Evolutionary conservation across 179 eudicot species (phyloP), one percentile per base, ranked within the genome.

Genomic region (Camellia oleifera): DNA sequence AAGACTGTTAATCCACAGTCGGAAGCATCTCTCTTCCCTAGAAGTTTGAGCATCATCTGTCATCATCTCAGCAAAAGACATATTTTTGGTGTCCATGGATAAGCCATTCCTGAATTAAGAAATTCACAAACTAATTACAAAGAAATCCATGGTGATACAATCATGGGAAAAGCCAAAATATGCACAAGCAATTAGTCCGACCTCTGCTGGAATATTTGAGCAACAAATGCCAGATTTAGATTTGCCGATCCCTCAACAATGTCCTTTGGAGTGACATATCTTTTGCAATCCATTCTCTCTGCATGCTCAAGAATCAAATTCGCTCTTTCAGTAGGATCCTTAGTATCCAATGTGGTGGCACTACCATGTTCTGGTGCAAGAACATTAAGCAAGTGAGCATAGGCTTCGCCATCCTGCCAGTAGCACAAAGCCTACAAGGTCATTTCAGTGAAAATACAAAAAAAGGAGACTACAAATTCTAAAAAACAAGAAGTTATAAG

Each of bases 371-470:
- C 97, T 60, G 97, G 97, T 45, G 96, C 97, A 81, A 93, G 94
- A 78, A 89, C 94, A 80, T 92, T 93, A 56, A 93, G 96, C 86
- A 93, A 82, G 82, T 90, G 91, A 73, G 94, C 97, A 80, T 93
- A 93, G 69, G 97, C 97, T 81, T 88, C 97, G 75, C 97, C 97
- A 82, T 93, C 96, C 97, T 93, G 88, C 68, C 86, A 85, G 77
- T 42, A n/a, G 78, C 50, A 80, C 23, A 79, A 32, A 48, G 68
- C 56, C 63, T 73, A 54, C 50, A 32, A 53, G 7, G 26, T 54
- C 63, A 73, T 12, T 15, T 73, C 12, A 3, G 15, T 14, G 12
- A 66, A 66, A 66, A 66, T 23, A 32, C 13, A 66, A 32, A 66
- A 32, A 62, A 66, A 68, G n/a, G 48, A 68, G n/a, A 42, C 72